Base-by-base conservation (phyloP, 345 rosid species). In the Citrus unshiu region DNA sequence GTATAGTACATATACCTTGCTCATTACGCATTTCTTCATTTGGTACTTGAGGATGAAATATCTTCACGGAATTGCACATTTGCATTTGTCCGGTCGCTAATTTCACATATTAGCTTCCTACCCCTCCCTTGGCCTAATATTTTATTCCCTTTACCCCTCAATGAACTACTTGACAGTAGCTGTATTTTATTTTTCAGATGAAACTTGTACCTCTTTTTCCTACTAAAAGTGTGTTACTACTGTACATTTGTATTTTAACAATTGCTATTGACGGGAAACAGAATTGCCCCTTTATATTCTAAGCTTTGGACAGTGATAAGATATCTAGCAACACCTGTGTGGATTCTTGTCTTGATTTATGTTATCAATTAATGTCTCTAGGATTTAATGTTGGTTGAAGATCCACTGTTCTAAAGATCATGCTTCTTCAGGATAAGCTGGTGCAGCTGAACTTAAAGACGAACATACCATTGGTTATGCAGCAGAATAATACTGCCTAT, bases 401-500 rank as follows among this genome's bases (percentile, higher is more conserved):
- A 78, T 81, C 82, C 81, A 78, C 80, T 83, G 77, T 77, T 87
- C 88, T 84, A 85, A 87, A 78, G 82, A 76, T 86, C 81, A 81
- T 84, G 54, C 86, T 82, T 90, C 87, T 90, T 81, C 91, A 88
- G 95, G 94, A 88, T 80, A 86, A 92, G 85, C 90, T 85, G 81
- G 83, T 77, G 82, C 94, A 87, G 80, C 84, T 89, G 85, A 88
- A 93, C 19, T 74, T 89, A 25, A 91, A 84, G 84, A 85, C 85
- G 69, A 87, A 81, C 81, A 39, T 81, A 34, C 78, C 87, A 85
- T 85, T 88, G 77, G 80, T 78, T 82, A 72, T 87, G 65, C 83
- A 87, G 25, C 88, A 86, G 75, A 90, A 78, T 83, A 83, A 88
- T 78, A 83, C 87, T 81, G 56, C 84, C 0, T 90, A 89, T 87